Conservation (phyloP, 805 yeast genomes). For the Candida coleopterorum region DNA sequence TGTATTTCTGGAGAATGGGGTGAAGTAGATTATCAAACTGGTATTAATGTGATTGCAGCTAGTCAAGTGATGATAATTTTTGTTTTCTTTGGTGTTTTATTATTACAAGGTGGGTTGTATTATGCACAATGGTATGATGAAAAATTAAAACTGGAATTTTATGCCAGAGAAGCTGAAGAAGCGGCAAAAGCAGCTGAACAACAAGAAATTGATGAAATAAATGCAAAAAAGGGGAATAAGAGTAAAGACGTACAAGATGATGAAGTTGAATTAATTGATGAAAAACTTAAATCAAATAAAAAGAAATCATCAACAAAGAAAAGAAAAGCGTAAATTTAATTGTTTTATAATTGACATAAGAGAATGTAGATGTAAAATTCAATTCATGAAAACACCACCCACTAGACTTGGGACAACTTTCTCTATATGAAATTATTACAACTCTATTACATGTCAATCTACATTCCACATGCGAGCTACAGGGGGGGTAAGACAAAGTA, state of each 20-base stretch:
- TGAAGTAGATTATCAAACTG: conserved; percentile 81
- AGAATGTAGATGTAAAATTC: too few relatives aligned
- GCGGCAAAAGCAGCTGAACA: conserved; percentile 14
- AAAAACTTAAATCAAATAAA: conserved; percentile 12
- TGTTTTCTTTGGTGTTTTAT: conserved; percentile 70
- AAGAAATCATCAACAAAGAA: conserved; percentile 5
- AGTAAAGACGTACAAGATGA: not conserved
- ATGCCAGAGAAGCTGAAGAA: conserved; percentile 22
- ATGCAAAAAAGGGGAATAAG: conserved; percentile 8
- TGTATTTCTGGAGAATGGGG: conserved; percentile 82
- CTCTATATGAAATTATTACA: too few relatives aligned
- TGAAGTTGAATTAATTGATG: conserved; percentile 10
- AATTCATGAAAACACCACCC: too few relatives aligned
- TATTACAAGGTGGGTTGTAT: conserved; percentile 84
- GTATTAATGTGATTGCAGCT: conserved; percentile 89
- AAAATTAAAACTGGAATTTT: conserved; percentile 29
- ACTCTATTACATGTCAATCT: too few relatives aligned
- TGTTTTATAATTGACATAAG: too few relatives aligned
- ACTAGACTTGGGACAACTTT: too few relatives aligned
- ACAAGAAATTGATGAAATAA: conserved; percentile 10
- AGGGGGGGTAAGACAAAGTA: too few relatives aligned
- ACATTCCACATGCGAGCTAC: too few relatives aligned
- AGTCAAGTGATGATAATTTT: conserved; percentile 72
- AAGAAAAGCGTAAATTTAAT: too few relatives aligned
- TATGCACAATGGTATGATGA: conserved; percentile 67